Percentiles rank a stretch among this genome's conserved stretches.
phyloP scores from a whole-genome alignment of 23 red algal genomes.

The Pyropia haitanensis region DNA sequence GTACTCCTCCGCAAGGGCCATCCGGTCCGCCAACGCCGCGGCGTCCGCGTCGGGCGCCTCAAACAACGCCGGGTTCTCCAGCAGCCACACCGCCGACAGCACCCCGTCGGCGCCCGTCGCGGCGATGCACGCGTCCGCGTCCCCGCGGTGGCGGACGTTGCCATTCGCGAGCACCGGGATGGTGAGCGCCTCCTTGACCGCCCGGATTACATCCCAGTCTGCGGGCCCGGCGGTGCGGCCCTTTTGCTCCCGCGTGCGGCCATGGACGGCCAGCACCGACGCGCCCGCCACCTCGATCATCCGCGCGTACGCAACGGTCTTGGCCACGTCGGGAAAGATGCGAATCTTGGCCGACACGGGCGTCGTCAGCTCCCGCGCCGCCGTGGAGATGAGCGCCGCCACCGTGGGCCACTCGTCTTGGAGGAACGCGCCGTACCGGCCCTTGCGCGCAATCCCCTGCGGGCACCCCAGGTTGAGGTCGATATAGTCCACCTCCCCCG shows the following conservation, averaged over 20 bases:
- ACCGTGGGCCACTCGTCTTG: slow-evolving; percentile 76
- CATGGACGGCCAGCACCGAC: slow-evolving; percentile 90
- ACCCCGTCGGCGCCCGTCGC: slow-evolving; percentile 68
- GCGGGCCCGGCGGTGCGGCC: slow-evolving; percentile 58
- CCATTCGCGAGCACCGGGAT: slow-evolving; percentile 96
- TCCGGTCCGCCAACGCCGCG: slow-evolving; percentile 9
- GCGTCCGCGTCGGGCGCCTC: neutral
- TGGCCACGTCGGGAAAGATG: slow-evolving; percentile 58
- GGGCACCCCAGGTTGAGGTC: slow-evolving; percentile 97
- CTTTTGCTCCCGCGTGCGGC: slow-evolving; percentile 91
- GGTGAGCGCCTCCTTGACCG: slow-evolving; percentile 46
- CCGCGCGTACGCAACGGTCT: slow-evolving; percentile 65
- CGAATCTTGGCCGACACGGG: slow-evolving; percentile 98
- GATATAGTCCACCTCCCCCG: slow-evolving; percentile 59
- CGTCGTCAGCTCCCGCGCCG: slow-evolving; percentile 32
- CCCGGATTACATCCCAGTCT: slow-evolving; percentile 71
- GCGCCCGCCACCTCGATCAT: slow-evolving; percentile 82
- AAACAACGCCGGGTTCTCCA: slow-evolving; percentile 80
- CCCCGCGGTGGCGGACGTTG: slow-evolving; percentile 43
- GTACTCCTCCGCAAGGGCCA: slow-evolving; percentile 70
- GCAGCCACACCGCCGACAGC: slow-evolving; percentile 68
- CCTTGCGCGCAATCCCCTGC: slow-evolving; percentile 84
- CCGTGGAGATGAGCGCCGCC: slow-evolving; percentile 30
- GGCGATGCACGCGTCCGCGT: slow-evolving; percentile 59
- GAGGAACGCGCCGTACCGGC: slow-evolving; percentile 89